These are phyloP conservation scores for Fusarium sororula DNA, from an alignment of 2,329 filamentous ascomycete species.

Conservation along the genomic window DNA sequence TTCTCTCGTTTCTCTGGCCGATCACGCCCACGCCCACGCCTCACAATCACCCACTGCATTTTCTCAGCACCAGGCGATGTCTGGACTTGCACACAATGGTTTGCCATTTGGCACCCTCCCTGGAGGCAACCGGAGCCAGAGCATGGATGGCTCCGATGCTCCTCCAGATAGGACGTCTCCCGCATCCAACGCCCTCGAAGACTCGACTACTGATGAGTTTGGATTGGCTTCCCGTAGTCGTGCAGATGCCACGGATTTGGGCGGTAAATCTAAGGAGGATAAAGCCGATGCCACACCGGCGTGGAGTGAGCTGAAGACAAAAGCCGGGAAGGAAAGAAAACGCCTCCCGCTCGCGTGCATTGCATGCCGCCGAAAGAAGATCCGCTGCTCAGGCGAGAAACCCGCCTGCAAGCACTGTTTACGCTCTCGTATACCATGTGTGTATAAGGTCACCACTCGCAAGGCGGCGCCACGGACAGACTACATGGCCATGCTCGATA, in stretches of 20 bases:
- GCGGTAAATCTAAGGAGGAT: constrained; percentile 64
- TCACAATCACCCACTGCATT: constrained; percentile 47
- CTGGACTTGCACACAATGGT: constrained; percentile 36
- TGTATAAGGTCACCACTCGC: constrained; percentile 95
- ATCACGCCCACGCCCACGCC: constrained; percentile 48
- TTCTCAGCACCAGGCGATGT: constrained; percentile 44
- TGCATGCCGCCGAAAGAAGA: constrained; percentile 95
- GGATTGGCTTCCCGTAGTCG: constrained; percentile 58
- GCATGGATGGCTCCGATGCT: constrained; percentile 55
- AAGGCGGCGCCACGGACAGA: constrained; percentile 95
- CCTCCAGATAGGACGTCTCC: constrained; percentile 56
- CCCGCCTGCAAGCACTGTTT: constrained; percentile 97
- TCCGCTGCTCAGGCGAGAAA: constrained; percentile 96
- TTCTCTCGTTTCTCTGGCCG: constrained; percentile 50
- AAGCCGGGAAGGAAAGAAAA: constrained; percentile 95
- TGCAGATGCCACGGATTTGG: constrained; percentile 63
- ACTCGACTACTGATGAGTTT: constrained; percentile 67
- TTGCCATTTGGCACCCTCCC: constrained; percentile 36
- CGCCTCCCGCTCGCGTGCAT: constrained; percentile 93
- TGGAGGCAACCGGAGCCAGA: constrained; percentile 40
- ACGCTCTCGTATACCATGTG: constrained; percentile 90
- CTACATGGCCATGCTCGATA: constrained; percentile 99
- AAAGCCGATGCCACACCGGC: constrained; percentile 68
- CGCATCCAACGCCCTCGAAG: constrained; percentile 59
- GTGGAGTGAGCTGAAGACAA: constrained; percentile 87